Base-by-base conservation (phyloP, 305 asterid genomes). In the Stenogyne calaminthoides region DNA sequence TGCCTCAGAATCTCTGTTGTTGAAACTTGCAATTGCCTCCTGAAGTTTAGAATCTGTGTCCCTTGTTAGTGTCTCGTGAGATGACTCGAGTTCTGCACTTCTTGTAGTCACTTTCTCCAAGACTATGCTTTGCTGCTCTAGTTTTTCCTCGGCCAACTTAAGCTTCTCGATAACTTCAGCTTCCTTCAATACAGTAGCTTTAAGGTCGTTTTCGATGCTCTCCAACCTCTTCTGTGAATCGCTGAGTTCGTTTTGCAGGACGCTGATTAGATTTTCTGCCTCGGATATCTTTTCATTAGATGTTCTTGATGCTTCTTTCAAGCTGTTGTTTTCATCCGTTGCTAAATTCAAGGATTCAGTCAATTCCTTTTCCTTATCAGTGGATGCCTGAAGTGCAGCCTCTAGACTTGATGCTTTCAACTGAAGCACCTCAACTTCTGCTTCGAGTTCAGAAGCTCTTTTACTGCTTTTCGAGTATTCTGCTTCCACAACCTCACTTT, bases 1-100 rank as follows among this genome's bases (percentile, higher is more conserved):
- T 2, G 83, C 88, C 87, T 93, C 97, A 2, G 89, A 83, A 78
- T 91, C 97, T 84, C 90, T 89, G 76, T 40, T 84, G 72, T 84
- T 71, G 79, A 85, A 84, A 77, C 73, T 91, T 5, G 85, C 81
- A 22, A 82, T 22, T 15, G 92, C 92, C 76, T 89, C 97, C 76
- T 88, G 91, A 71, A 89, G 78, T 76, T 91, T 87, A 29, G 80
- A 66, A 62, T 89, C 96, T 6, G 88, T 79, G 64, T 88, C 97
- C 84, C 74, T 84, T 44, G 84, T 78, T 40, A 85, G 72, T 0
- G 79, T 80, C 76, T 82, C 95, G 12, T 86, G 93, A 7, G 89
- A 77, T 20, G 94, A 80, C 77, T 86, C 90, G 18, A 89, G 87
- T 75, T 91, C 97, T 36, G 82, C 68, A 70, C 81, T 84, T 75